Percentiles rank a stretch among this genome's conserved stretches.
Conservation (phyloP, 495 filamentous ascomycete genomes). For the Saxophila tyrrhenica region DNA sequence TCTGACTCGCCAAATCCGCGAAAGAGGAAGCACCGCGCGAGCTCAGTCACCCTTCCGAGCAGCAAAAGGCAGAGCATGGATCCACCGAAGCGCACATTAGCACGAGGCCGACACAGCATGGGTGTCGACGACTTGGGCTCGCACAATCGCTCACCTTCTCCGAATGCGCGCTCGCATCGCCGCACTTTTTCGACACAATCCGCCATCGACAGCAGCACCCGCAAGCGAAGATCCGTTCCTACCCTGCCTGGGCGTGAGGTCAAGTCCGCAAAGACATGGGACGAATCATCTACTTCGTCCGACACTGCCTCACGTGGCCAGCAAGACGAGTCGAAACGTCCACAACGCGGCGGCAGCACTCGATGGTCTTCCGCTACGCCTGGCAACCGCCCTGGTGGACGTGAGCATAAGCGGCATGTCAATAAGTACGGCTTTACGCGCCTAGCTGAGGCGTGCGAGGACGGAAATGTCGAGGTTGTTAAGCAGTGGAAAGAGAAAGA, state of each 20-base stretch:
- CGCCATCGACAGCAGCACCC: not conserved
- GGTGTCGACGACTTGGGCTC: not conserved
- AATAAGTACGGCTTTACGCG: slow-evolving; percentile 78
- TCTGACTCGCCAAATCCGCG: slow-evolving; percentile 9
- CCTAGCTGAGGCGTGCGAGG: slow-evolving; percentile 71
- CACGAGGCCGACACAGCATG: slow-evolving; percentile 13
- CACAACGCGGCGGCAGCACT: slow-evolving; percentile 11
- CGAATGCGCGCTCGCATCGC: slow-evolving; percentile 9
- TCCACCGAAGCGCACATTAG: slow-evolving; percentile 4
- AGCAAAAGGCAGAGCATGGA: slow-evolving; percentile 20
- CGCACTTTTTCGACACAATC: slow-evolving; percentile 20
- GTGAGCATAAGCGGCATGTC: slow-evolving; percentile 61
- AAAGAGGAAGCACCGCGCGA: slow-evolving; percentile 18
- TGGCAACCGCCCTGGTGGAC: slow-evolving; percentile 24
- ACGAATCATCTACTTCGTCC: slow-evolving; percentile 21
- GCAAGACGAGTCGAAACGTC: slow-evolving; percentile 4
- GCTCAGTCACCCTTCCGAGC: slow-evolving; percentile 10
- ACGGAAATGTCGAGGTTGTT: slow-evolving; percentile 59
- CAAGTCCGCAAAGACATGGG: slow-evolving; percentile 11
- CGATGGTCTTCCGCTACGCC: slow-evolving; percentile 18
- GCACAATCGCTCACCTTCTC: slow-evolving; percentile 19
- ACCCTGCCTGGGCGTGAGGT: slow-evolving; percentile 10
- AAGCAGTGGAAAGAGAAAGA: slow-evolving; percentile 59
- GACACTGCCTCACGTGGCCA: slow-evolving; percentile 17
- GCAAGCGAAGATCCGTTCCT: slow-evolving; percentile 4